phyloP scores from a whole-genome alignment of 352 stramenopile genomes.

The Pythium guiyangense region DNA sequence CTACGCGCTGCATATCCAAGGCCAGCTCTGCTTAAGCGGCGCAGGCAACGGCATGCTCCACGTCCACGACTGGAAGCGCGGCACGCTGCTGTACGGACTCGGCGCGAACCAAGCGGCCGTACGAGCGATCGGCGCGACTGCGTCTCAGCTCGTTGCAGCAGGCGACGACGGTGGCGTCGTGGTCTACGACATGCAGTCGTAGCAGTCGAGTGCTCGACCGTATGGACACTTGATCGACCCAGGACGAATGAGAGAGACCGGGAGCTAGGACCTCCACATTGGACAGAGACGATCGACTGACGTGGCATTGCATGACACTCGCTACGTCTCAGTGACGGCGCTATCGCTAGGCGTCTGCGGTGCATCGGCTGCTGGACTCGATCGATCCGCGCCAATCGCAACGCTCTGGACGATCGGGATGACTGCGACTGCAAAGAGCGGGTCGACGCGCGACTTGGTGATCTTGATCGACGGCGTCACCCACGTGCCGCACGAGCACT shows the following conservation, averaged over 20 bases:
- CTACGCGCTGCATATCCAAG: conserved; percentile 69
- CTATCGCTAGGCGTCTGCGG: neutral
- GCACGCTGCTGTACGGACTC: conserved; percentile 73
- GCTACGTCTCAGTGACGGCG: too few relatives aligned
- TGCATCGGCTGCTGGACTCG: conserved; percentile 7
- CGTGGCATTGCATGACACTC: too few relatives aligned
- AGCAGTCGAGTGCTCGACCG: too few relatives aligned
- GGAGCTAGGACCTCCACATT: neutral
- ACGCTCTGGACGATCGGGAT: conserved; percentile 24
- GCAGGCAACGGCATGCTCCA: conserved; percentile 84
- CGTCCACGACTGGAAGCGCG: conserved; percentile 71
- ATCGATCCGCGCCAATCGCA: conserved; percentile 14
- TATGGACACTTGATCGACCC: neutral
- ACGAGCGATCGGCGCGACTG: conserved; percentile 52
- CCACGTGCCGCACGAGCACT: conserved; percentile 83
- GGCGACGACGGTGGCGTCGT: conserved; percentile 84
- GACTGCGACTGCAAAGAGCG: conserved; percentile 18
- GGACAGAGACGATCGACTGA: too few relatives aligned
- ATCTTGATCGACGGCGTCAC: conserved; percentile 81
- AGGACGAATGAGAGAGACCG: neutral
- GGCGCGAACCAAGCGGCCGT: conserved; percentile 81
- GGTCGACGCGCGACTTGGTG: conserved; percentile 75
- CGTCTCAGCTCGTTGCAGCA: conserved; percentile 52
- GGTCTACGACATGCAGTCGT: conserved; percentile 65
- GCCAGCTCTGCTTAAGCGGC: conserved; percentile 74